Conservation (phyloP, 1,284 basidiomycete species). For the Nidula niveotomentosa region DNA sequence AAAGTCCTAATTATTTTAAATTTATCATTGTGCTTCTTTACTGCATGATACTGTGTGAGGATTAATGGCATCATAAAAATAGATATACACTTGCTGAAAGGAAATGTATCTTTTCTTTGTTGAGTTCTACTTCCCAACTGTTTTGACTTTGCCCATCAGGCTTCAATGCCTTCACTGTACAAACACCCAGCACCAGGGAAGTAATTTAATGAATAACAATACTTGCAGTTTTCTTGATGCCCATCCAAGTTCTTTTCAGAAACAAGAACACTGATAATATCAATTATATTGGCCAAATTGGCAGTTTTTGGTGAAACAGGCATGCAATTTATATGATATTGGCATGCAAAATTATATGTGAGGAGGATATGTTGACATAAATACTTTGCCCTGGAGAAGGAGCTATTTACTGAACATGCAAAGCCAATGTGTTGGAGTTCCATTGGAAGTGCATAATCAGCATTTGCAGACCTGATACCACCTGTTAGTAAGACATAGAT, state of each 20-base stretch:
- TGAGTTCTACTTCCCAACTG: constrained; percentile 17
- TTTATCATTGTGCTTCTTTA: no score
- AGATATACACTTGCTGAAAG: background rate
- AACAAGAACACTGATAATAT: constrained; percentile 5
- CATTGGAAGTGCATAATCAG: constrained; percentile 1
- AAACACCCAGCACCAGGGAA: constrained; percentile 12
- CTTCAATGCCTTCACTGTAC: constrained; percentile 17
- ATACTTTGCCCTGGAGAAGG: background rate
- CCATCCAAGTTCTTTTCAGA: constrained; percentile 19
- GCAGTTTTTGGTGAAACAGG: constrained; percentile 4
- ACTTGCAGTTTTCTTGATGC: constrained; percentile 20
- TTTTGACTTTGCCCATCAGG: constrained; percentile 16
- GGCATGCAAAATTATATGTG: constrained; percentile 6
- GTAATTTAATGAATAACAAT: constrained; percentile 20
- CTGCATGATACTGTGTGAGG: no score
- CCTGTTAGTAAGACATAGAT: background rate
- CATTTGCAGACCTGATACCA: constrained; percentile 3
- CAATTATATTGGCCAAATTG: constrained; percentile 8
- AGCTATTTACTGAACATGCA: background rate
- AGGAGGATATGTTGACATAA: constrained; percentile 2
- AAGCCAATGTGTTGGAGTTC: background rate
- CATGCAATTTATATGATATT: constrained; percentile 3
- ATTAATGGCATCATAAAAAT: background rate
- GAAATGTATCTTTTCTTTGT: constrained; percentile 7
- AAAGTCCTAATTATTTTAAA: no score